Conservation (phyloP, 129 eudicot species). For the Heracleum sosnowskyi region DNA sequence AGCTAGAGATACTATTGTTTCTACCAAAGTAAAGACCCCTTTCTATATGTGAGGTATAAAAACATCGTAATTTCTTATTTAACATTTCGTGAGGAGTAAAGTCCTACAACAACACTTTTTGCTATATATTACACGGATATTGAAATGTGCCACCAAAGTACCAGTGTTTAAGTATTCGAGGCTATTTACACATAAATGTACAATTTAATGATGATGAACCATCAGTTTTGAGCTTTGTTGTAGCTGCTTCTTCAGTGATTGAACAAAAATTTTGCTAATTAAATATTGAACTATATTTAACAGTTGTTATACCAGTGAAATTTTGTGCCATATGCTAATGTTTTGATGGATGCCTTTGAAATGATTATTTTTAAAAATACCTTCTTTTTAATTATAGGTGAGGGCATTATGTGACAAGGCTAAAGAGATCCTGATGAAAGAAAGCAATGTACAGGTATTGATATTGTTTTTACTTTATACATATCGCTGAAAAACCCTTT, state of each 20-base stretch:
- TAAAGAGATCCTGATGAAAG: slow-evolving; percentile 74
- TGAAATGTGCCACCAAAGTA: not conserved
- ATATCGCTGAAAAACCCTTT: not conserved
- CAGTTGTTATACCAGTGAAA: too few relatives aligned
- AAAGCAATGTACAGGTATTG: slow-evolving; percentile 24
- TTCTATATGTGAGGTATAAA: not conserved
- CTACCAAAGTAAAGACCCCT: not conserved
- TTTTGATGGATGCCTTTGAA: not conserved
- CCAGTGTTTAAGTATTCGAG: too few relatives aligned
- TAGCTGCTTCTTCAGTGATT: not conserved
- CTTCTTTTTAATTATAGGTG: slow-evolving; percentile 37
- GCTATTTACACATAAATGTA: too few relatives aligned
- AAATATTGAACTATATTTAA: too few relatives aligned
- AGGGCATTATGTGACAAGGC: slow-evolving; percentile 74
- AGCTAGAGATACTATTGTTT: not conserved
- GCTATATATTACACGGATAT: not conserved
- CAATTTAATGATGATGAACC: not conserved
- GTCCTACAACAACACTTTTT: not conserved
- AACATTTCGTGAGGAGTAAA: too few relatives aligned
- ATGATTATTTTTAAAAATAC: not conserved
- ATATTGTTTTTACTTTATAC: not conserved
- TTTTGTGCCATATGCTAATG: not conserved
- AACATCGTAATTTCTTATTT: not conserved
- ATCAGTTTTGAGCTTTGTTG: not conserved
- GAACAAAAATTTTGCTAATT: not conserved